Evolutionary conservation across 2,329 filamentous ascomycete species (phyloP).

Genomic region (Rhexocercosporidium sp.): DNA sequence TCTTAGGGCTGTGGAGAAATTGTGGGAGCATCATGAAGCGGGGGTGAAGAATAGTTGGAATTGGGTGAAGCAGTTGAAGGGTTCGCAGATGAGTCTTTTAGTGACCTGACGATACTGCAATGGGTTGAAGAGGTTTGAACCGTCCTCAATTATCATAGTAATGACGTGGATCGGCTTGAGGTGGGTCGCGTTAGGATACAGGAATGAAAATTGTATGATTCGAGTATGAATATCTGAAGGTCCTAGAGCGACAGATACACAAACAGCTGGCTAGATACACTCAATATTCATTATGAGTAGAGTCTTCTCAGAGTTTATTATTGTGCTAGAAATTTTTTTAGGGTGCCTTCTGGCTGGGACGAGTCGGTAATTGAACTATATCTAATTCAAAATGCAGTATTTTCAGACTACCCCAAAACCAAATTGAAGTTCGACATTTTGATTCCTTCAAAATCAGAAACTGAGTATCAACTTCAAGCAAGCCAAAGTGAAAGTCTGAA

Average conservation of each 20-base stretch:
- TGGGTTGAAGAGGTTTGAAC: neutral
- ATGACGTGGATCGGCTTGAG: neutral
- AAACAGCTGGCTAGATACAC: neutral
- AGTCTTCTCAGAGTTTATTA: neutral
- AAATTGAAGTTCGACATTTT: too few relatives aligned
- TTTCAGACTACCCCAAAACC: too few relatives aligned
- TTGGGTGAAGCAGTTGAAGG: conserved; percentile 31
- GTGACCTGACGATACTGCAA: conserved; percentile 22
- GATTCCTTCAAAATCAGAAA: too few relatives aligned
- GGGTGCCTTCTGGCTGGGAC: too few relatives aligned
- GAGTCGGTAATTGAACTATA: too few relatives aligned
- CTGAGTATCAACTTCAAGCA: too few relatives aligned
- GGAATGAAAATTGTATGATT: too few relatives aligned
- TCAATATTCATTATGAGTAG: neutral
- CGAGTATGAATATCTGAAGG: neutral
- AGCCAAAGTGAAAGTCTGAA: too few relatives aligned
- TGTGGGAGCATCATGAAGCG: conserved; percentile 30
- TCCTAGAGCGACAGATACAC: neutral
- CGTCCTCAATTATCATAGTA: neutral
- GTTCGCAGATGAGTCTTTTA: conserved; percentile 24
- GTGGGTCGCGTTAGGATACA: too few relatives aligned
- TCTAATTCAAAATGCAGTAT: too few relatives aligned
- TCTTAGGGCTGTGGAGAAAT: conserved; percentile 23
- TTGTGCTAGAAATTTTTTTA: too few relatives aligned
- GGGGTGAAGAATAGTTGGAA: conserved; percentile 24